Conservation (phyloP, 371 early-diverging fungal genomes). For the Syncephalastrum monosporum region DNA sequence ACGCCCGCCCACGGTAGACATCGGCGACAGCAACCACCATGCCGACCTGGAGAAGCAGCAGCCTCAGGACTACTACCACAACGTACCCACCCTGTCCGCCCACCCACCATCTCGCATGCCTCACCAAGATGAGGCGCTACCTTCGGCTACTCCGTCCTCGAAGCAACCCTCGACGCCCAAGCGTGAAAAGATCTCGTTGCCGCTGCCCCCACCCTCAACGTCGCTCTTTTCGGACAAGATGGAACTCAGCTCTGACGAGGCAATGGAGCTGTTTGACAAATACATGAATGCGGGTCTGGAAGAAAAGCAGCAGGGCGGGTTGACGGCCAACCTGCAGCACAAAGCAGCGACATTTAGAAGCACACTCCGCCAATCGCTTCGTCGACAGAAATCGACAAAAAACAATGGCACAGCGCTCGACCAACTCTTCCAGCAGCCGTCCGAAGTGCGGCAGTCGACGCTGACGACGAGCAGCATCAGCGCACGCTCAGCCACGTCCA, state of each 20-base stretch:
- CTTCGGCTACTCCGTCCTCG: constrained; percentile 2
- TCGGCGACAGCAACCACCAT: not conserved
- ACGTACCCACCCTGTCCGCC: too few species aligned
- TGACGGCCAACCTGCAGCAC: constrained; percentile 13
- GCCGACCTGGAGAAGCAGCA: not conserved
- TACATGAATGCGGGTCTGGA: constrained; percentile 18
- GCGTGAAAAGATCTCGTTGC: constrained; percentile 20
- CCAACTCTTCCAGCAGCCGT: constrained; percentile 11
- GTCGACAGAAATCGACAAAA: constrained; percentile 27
- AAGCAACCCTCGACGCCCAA: constrained; percentile 2
- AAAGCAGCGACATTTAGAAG: constrained; percentile 21
- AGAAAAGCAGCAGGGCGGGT: constrained; percentile 3
- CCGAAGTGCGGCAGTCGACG: not conserved
- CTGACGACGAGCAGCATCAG: not conserved
- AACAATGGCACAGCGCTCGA: constrained; percentile 13
- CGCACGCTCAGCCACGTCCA: constrained; percentile 1
- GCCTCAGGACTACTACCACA: too few species aligned
- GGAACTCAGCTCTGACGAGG: constrained; percentile 28
- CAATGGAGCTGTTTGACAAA: constrained; percentile 30
- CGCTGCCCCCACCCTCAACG: constrained; percentile 29
- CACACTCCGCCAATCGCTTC: constrained; percentile 19
- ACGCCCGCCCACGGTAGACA: constrained; percentile 6
- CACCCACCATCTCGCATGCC: not conserved
- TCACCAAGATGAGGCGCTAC: not conserved
- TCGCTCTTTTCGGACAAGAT: constrained; percentile 43